A percentile compares a stretch with the other conserved stretches of the same genome.
Conservation (phyloP, 768 basidiomycete species). For the Mycena vulgaris region DNA sequence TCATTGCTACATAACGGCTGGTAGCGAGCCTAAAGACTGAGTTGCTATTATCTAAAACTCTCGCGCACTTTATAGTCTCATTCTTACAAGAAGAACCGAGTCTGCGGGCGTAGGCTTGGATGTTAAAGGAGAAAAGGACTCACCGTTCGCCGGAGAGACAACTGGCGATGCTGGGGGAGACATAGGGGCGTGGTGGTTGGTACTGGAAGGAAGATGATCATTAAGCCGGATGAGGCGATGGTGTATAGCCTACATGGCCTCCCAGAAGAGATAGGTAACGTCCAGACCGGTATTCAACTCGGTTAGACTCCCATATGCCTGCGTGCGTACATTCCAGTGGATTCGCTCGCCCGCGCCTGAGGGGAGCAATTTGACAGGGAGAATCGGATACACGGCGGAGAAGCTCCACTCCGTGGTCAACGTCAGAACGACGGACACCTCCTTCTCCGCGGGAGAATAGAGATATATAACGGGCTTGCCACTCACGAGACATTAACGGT, state of each 20-base stretch:
- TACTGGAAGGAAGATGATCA: conserved; percentile 29
- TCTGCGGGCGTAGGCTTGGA: conserved; percentile 43
- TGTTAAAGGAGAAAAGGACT: conserved; percentile 20
- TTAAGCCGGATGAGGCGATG: too few species aligned
- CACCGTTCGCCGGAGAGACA: neutral
- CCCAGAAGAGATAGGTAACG: conserved; percentile 46
- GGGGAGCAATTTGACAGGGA: conserved; percentile 38
- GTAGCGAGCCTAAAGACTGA: conserved; percentile 55
- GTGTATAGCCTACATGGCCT: conserved; percentile 41
- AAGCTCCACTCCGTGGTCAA: conserved; percentile 52
- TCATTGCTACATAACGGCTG: too few species aligned
- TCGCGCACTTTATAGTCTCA: too few species aligned
- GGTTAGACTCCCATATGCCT: conserved; percentile 37
- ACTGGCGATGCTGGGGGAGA: conserved; percentile 11
- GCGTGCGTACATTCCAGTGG: conserved; percentile 53
- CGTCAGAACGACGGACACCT: conserved; percentile 48
- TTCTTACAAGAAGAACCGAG: conserved; percentile 49
- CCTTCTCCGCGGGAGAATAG: conserved; percentile 47
- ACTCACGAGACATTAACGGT: neutral
- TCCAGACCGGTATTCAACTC: conserved; percentile 39
- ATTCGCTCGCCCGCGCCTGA: conserved; percentile 39
- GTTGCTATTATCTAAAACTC: too few species aligned
- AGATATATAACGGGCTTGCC: conserved; percentile 56
- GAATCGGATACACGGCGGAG: conserved; percentile 52
- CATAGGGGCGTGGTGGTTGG: neutral